Conservation (phyloP, 192 early-diverging fungal species). For the Backusella liffmaniae region DNA sequence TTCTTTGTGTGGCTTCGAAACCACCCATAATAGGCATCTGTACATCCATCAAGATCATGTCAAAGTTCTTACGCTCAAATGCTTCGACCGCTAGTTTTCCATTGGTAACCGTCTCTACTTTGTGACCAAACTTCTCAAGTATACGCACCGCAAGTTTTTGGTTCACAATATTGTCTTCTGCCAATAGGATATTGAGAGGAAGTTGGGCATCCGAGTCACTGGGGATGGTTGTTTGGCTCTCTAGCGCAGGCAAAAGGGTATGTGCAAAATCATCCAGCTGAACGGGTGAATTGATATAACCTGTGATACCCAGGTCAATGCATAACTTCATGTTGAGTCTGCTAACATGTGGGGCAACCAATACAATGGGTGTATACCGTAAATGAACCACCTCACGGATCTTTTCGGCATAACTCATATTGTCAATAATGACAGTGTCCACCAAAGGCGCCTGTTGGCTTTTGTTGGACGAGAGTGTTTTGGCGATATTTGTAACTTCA, state of each 20-base stretch:
- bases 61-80: constrained; percentile 56
- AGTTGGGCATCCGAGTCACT: constrained; percentile 60
- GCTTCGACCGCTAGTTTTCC: constrained; percentile 78
- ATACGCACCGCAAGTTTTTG: constrained; percentile 78
- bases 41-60: constrained; percentile 83
- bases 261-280: constrained; percentile 62
- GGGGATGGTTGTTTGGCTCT: constrained; percentile 60
- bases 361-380: constrained; percentile 76
- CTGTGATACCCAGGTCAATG: constrained; percentile 67
- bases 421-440: constrained; percentile 70
- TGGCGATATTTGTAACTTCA: constrained; percentile 43
- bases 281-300: constrained; percentile 67
- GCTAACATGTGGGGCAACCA: constrained; percentile 53
- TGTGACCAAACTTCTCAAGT: constrained; percentile 74
- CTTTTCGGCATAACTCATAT: constrained; percentile 55
- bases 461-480: constrained; percentile 21
- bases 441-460: constrained; percentile 41
- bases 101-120: constrained; percentile 74
- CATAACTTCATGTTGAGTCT: constrained; percentile 67
- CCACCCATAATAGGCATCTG: constrained; percentile 93
- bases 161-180: constrained; percentile 87
- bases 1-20: constrained; percentile 81
- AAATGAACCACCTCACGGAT: constrained; percentile 58
- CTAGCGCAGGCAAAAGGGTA: constrained; percentile 70
- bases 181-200: constrained; percentile 75